A percentile compares a stretch with the other conserved stretches of the same genome.
Evolutionary conservation across 495 filamentous ascomycete genomes (phyloP).

Genomic region (Opeltia flavorubescens): DNA sequence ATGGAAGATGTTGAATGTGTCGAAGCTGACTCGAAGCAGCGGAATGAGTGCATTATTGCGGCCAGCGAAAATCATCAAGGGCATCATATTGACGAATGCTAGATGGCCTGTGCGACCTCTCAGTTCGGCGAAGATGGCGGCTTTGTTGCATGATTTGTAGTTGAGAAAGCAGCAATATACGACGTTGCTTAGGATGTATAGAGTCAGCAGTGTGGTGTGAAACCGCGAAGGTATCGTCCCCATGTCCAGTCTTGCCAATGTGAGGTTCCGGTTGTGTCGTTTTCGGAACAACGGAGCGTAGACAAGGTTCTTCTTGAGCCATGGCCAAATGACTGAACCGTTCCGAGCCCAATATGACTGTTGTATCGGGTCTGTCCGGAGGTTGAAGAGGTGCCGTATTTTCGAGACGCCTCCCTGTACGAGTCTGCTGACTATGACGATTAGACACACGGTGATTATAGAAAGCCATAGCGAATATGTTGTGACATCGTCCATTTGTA

Average conservation of each 20-base stretch:
- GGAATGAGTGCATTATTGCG: constrained; percentile 88
- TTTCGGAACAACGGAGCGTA: constrained; percentile 72
- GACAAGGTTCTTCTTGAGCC: constrained; percentile 65
- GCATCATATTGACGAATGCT: constrained; percentile 80
- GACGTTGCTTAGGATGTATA: constrained; percentile 64
- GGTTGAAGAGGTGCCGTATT: constrained; percentile 56
- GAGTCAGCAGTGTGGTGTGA: constrained; percentile 58
- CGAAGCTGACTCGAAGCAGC: constrained; percentile 76
- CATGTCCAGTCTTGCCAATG: constrained; percentile 68
- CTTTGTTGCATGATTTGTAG: constrained; percentile 35
- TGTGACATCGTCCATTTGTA: constrained; percentile 9
- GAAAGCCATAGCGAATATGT: constrained; percentile 24
- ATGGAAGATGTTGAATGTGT: constrained; percentile 91
- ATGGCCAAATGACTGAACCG: constrained; percentile 50
- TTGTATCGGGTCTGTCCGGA: constrained; percentile 33
- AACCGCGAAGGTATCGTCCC: constrained; percentile 81
- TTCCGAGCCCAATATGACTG: constrained; percentile 52
- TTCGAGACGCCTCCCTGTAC: constrained; percentile 49
- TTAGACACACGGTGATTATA: constrained; percentile 33
- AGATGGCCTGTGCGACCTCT: constrained; percentile 77
- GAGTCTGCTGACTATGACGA: constrained; percentile 41
- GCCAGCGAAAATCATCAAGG: constrained; percentile 72
- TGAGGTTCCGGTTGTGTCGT: constrained; percentile 78
- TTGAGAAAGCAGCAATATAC: constrained; percentile 68
- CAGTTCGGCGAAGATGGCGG: constrained; percentile 46